Evolutionary conservation across 2,329 filamentous ascomycete species (phyloP).

Genomic region (Lasiodiplodia theobromae): DNA sequence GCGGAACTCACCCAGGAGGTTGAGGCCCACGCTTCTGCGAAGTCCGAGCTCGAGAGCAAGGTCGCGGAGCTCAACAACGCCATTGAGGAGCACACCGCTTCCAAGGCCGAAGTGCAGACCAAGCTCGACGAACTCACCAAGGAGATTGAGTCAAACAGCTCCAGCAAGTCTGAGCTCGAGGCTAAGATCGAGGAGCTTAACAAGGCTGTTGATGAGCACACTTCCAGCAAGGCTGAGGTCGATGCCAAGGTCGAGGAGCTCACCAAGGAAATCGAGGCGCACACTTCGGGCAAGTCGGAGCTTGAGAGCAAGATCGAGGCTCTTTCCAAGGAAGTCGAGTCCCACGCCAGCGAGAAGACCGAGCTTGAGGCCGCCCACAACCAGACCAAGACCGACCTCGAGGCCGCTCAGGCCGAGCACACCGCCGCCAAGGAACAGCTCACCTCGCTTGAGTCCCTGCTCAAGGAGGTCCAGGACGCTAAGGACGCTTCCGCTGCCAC

Average conservation of each 20-base stretch:
- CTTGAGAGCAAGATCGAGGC: slow-evolving; percentile 28
- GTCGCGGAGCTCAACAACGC: slow-evolving; percentile 30
- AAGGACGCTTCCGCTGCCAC: slow-evolving; percentile 20
- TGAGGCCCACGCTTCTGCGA: slow-evolving; percentile 18
- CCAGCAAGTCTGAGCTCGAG: slow-evolving; percentile 29
- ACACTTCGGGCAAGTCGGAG: slow-evolving; percentile 25
- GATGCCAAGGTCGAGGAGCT: slow-evolving; percentile 18
- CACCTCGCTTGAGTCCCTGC: slow-evolving; percentile 22
- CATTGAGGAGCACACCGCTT: slow-evolving; percentile 22
- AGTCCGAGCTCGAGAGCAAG: slow-evolving; percentile 29
- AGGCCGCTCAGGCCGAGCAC: slow-evolving; percentile 27
- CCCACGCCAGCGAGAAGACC: slow-evolving; percentile 19
- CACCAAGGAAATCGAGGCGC: slow-evolving; percentile 26
- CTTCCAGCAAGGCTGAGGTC: slow-evolving; percentile 25
- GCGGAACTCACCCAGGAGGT: slow-evolving; percentile 23
- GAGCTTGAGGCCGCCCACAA: slow-evolving; percentile 22
- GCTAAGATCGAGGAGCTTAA: slow-evolving; percentile 25
- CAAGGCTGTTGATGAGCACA: slow-evolving; percentile 10
- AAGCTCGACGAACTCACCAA: slow-evolving; percentile 23
- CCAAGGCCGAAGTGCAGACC: slow-evolving; percentile 21
- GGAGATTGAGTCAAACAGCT: slow-evolving; percentile 23
- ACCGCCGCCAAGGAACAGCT: slow-evolving; percentile 26
- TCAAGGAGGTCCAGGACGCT: slow-evolving; percentile 24
- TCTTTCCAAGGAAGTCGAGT: slow-evolving; percentile 22
- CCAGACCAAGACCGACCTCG: slow-evolving; percentile 25